These are phyloP conservation scores for Neoascochyta sp. DNA, from an alignment of 2,329 filamentous ascomycete species.

Conservation along the genomic window DNA sequence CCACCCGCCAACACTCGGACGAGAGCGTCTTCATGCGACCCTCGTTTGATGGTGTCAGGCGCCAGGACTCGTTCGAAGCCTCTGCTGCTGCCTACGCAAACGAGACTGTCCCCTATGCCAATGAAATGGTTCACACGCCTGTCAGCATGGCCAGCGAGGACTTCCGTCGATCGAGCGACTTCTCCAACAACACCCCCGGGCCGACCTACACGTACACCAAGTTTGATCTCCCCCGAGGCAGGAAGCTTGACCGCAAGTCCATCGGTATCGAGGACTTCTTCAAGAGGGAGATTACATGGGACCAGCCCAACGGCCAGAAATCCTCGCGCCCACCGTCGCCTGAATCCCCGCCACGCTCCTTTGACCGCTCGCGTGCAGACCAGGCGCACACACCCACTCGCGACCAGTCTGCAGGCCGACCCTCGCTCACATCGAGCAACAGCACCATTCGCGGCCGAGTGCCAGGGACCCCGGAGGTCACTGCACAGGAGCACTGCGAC, in stretches of 20 bases:
- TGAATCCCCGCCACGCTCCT: constrained; percentile 39
- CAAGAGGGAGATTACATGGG: constrained; percentile 58
- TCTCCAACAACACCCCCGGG: constrained; percentile 52
- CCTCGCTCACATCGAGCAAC: constrained; percentile 43
- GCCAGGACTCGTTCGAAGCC: constrained; percentile 42
- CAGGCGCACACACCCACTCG: constrained; percentile 10
- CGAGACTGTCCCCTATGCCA: constrained; percentile 58
- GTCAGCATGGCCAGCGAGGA: constrained; percentile 69
- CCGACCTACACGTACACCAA: constrained; percentile 84
- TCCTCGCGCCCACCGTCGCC: constrained; percentile 36
- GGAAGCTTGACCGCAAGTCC: constrained; percentile 63
- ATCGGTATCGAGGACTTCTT: constrained; percentile 39
- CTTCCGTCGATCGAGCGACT: constrained; percentile 55
- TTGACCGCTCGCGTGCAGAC: constrained; percentile 24
- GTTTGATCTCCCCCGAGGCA: constrained; percentile 77
- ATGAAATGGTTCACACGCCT: constrained; percentile 65
- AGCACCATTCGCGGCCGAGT: constrained; percentile 45
- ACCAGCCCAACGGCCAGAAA: constrained; percentile 41
- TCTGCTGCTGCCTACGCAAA: constrained; percentile 56
- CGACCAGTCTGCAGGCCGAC: constrained; percentile 20
- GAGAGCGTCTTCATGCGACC: constrained; percentile 37
- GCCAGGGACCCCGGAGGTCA: constrained; percentile 57
- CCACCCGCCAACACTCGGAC: constrained; percentile 36
- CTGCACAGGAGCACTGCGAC: constrained; percentile 81
- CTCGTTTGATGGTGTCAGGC: constrained; percentile 38